Conservation (phyloP, 345 rosid species). For the Pugionium cornutum region DNA sequence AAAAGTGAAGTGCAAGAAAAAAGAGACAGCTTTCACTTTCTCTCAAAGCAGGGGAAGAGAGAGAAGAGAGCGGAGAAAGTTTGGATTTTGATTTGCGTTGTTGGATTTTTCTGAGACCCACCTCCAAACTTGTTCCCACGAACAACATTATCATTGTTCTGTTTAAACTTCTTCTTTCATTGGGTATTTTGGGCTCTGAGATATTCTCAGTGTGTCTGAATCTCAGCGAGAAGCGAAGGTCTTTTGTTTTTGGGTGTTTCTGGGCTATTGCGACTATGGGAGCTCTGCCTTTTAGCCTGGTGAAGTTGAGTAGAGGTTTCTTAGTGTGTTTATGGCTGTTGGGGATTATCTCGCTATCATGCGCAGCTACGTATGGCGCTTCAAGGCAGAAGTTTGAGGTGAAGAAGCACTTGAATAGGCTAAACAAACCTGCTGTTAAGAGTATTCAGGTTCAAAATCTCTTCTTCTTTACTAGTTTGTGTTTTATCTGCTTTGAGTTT, state of each 20-base stretch:
- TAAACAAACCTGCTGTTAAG: constrained; percentile 85
- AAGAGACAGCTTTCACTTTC: constrained; percentile 25
- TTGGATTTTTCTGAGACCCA: constrained; percentile 50
- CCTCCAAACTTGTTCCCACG: constrained; percentile 35
- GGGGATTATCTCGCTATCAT: constrained; percentile 48
- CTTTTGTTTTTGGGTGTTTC: constrained; percentile 11
- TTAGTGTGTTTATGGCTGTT: constrained; percentile 47
- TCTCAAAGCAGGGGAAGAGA: constrained; percentile 23
- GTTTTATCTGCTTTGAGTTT: constrained; percentile 21
- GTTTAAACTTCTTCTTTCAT: constrained; percentile 23
- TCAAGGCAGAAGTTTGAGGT: constrained; percentile 69
- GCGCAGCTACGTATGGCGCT: constrained; percentile 56
- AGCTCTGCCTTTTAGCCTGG: constrained; percentile 38
- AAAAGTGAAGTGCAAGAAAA: constrained; percentile 7
- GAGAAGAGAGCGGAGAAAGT: constrained; percentile 33
- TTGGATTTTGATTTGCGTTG: constrained; percentile 32
- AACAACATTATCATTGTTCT: constrained; percentile 14
- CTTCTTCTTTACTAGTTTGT: constrained; percentile 3
- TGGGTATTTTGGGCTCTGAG: not conserved
- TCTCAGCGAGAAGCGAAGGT: constrained; percentile 22
- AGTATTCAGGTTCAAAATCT: constrained; percentile 59
- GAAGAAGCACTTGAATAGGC: constrained; percentile 75
- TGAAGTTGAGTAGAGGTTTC: constrained; percentile 32
- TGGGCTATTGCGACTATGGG: constrained; percentile 41
- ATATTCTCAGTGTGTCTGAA: constrained; percentile 30